Evolutionary conservation across 2,329 filamentous ascomycete genomes (phyloP).

Genomic region (Aspergillus melleus): DNA sequence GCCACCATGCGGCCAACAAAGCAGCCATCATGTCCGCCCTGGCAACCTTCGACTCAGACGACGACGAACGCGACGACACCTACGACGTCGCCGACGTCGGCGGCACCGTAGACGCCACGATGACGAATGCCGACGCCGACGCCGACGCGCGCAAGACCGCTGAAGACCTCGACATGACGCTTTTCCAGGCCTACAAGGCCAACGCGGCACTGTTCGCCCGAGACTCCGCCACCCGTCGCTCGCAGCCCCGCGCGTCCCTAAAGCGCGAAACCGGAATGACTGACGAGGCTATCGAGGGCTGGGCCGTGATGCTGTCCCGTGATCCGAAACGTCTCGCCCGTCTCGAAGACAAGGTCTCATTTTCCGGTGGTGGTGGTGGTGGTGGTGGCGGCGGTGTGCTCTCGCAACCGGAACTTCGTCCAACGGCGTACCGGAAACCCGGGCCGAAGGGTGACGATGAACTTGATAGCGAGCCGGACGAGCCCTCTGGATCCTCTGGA

Average conservation of each 20-base stretch:
- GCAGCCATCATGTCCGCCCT: slow-evolving; percentile 86
- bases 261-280: slow-evolving; percentile 82
- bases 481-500: slow-evolving; percentile 35
- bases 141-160: slow-evolving; percentile 50
- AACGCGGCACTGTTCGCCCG: slow-evolving; percentile 68
- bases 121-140: slow-evolving; percentile 47
- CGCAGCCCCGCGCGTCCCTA: slow-evolving; percentile 62
- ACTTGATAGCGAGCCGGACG: slow-evolving; percentile 42
- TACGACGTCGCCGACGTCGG: slow-evolving; percentile 93
- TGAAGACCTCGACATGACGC: slow-evolving; percentile 60
- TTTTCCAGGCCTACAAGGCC: slow-evolving; percentile 72
- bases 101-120: slow-evolving; percentile 71
- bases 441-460: slow-evolving; percentile 47
- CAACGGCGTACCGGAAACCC: slow-evolving; percentile 62
- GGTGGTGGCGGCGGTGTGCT: slow-evolving; percentile 44
- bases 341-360: slow-evolving; percentile 67
- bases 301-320: slow-evolving; percentile 80
- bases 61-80: slow-evolving; percentile 95
- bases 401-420: slow-evolving; percentile 62
- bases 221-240: slow-evolving; percentile 68
- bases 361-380: slow-evolving; percentile 65
- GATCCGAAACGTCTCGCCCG: slow-evolving; percentile 62
- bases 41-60: slow-evolving; percentile 85
- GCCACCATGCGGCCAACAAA: slow-evolving; percentile 66
- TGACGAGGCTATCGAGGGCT: slow-evolving; percentile 91